Conservation (phyloP, 2,329 filamentous ascomycete species). For the Claviceps sp. region DNA sequence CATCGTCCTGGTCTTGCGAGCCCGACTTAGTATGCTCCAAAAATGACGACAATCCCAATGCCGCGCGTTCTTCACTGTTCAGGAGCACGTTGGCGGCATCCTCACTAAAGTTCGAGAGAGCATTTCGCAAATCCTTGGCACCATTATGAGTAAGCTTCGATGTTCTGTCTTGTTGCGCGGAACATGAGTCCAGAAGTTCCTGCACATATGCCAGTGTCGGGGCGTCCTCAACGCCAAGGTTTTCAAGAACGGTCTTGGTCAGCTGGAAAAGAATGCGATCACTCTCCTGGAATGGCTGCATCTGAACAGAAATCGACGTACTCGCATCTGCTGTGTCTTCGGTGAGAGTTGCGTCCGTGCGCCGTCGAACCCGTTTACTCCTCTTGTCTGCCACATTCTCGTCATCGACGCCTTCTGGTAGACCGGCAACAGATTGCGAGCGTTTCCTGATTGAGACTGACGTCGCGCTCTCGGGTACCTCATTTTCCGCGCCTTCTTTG, state of each 20-base stretch:
- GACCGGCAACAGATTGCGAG: slow-evolving; percentile 47
- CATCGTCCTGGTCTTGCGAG: slow-evolving; percentile 34
- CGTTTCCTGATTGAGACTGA: slow-evolving; percentile 40
- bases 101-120: slow-evolving; percentile 37
- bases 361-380: slow-evolving; percentile 50
- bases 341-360: slow-evolving; percentile 33
- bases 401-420: slow-evolving; percentile 42
- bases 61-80: slow-evolving; percentile 37
- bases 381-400: slow-evolving; percentile 45
- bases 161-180: slow-evolving; percentile 37
- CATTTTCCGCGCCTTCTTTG: slow-evolving; percentile 15
- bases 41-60: slow-evolving; percentile 45
- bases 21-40: slow-evolving; percentile 48
- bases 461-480: slow-evolving; percentile 22
- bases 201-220: slow-evolving; percentile 30
- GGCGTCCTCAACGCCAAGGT: slow-evolving; percentile 39
- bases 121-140: slow-evolving; percentile 35
- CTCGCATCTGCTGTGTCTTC: slow-evolving; percentile 41
- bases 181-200: slow-evolving; percentile 39
- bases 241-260: slow-evolving; percentile 41
- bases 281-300: slow-evolving; percentile 43
- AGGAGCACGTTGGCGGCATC: slow-evolving; percentile 40
- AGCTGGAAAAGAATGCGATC: slow-evolving; percentile 43
- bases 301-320: slow-evolving; percentile 37
- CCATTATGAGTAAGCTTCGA: slow-evolving; percentile 32